phyloP scores from a whole-genome alignment of 345 rosid genomes.

The Eucalyptus regnans region DNA sequence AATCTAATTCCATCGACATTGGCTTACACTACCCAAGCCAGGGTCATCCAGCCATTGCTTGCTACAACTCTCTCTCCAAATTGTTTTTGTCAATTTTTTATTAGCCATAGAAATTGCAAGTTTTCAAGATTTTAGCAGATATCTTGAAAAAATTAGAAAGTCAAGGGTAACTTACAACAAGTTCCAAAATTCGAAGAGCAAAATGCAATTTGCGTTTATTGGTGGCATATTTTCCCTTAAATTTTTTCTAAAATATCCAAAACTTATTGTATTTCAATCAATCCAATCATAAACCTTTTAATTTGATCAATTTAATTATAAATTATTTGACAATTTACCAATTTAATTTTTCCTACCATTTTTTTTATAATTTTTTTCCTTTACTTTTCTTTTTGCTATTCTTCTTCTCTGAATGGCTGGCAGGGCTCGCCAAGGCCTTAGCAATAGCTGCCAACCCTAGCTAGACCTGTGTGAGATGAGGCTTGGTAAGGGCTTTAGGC shows the following conservation, averaged over 20 bases:
- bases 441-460: not conserved
- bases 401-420: not conserved
- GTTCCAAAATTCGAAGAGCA: not conserved
- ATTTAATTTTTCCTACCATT: not conserved
- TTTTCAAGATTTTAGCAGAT: not conserved
- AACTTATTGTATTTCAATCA: accelerated
- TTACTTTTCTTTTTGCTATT: too few relatives aligned
- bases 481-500: not conserved
- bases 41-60: not conserved
- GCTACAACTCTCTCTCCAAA: not conserved
- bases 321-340: not conserved
- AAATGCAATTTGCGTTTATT: not conserved
- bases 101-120: not conserved
- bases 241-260: not conserved
- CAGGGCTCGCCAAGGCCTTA: not conserved
- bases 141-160: not conserved
- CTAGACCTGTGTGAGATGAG: not conserved
- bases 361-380: not conserved
- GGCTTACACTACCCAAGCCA: not conserved
- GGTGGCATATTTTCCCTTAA: not conserved
- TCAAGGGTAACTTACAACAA: not conserved
- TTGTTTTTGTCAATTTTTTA: not conserved
- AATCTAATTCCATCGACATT: not conserved
- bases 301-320: not conserved
- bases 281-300: not conserved